These are phyloP conservation scores for Lentinula edodes DNA, from an alignment of 768 basidiomycete species.

Conservation along the genomic window DNA sequence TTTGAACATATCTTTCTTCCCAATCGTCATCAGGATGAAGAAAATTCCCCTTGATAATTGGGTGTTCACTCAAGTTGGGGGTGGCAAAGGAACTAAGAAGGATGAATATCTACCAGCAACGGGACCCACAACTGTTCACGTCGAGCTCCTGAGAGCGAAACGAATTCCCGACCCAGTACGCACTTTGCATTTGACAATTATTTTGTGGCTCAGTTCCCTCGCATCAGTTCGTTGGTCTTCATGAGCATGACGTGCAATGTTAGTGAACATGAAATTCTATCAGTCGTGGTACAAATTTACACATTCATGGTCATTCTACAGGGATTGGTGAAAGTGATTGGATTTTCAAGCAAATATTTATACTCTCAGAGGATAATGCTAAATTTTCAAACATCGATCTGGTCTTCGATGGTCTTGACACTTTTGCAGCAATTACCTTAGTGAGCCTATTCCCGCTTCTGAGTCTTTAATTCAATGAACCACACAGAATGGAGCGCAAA, in stretches of 20 bases:
- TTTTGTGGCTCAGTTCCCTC: not conserved
- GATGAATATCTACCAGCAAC: constrained; percentile 66
- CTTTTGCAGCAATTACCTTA: constrained; percentile 69
- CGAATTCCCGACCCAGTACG: constrained; percentile 81
- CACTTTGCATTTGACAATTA: constrained; percentile 4
- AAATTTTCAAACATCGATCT: constrained; percentile 54
- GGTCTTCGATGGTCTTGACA: constrained; percentile 89
- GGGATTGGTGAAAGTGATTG: constrained; percentile 89
- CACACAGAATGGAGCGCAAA: constrained; percentile 55
- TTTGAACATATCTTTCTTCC: not conserved
- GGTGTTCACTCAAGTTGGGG: constrained; percentile 64
- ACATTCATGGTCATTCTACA: constrained; percentile 19
- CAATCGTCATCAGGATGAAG: not conserved
- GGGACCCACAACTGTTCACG: constrained; percentile 85
- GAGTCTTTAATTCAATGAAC: too few species aligned
- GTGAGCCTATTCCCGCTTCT: constrained; percentile 32
- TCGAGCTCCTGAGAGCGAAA: constrained; percentile 68
- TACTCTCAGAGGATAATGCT: constrained; percentile 42
- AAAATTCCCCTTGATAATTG: constrained; percentile 31
- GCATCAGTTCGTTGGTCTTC: constrained; percentile 64
- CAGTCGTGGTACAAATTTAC: not conserved
- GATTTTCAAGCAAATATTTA: constrained; percentile 71
- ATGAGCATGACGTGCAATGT: constrained; percentile 94
- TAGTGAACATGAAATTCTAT: constrained; percentile 15
- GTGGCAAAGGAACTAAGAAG: constrained; percentile 49